Conservation (phyloP, 306 rosid genomes). For the Quercus robur region DNA sequence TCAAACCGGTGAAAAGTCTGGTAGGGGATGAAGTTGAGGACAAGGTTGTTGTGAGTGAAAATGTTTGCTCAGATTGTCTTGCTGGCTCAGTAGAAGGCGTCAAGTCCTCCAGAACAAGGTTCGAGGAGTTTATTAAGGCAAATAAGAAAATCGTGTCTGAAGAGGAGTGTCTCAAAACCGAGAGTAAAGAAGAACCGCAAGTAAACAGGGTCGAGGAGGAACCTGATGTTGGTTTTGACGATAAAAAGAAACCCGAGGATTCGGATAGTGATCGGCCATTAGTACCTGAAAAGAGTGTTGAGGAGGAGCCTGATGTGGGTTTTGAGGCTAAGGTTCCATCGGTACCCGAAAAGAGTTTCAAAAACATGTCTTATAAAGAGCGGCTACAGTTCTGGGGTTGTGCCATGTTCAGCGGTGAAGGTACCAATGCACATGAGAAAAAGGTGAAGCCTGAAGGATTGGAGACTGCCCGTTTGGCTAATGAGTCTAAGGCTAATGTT, state of each 20-base stretch:
- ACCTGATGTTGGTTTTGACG: background rate
- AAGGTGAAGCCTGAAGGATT: background rate
- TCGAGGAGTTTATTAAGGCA: constrained; percentile 26
- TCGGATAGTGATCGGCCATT: no score
- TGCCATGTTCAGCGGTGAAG: background rate
- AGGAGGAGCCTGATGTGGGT: background rate
- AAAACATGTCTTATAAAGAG: background rate
- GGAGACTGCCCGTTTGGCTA: background rate
- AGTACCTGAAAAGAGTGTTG: no score
- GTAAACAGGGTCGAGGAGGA: constrained; percentile 4
- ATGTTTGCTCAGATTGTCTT: background rate
- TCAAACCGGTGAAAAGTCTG: background rate
- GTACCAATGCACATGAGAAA: background rate
- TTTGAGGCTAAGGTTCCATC: background rate
- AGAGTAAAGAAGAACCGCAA: background rate
- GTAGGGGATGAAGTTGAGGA: constrained; percentile 15
- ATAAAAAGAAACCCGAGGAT: no score
- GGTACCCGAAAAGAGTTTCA: background rate
- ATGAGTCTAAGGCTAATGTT: background rate
- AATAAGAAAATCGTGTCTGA: constrained; percentile 22
- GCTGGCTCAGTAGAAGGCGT: background rate
- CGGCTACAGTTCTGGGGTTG: background rate
- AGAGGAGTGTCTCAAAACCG: constrained; percentile 25
- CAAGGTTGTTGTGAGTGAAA: background rate
- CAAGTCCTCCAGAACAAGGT: background rate